Evolutionary conservation across 805 yeast species (phyloP).

Genomic region (Priceomyces haplophilus): DNA sequence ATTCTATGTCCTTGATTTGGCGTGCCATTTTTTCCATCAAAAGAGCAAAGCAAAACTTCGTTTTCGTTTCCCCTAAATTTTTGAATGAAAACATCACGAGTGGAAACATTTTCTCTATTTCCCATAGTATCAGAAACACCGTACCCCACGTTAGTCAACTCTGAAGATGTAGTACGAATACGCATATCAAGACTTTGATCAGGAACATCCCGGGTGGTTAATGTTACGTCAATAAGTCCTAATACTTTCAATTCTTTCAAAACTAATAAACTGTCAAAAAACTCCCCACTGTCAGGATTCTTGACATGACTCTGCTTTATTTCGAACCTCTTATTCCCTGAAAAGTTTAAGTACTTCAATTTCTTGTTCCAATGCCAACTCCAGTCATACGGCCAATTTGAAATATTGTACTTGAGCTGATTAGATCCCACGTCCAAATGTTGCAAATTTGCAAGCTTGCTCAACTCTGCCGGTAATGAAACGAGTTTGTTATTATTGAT

Average conservation of each 20-base stretch:
- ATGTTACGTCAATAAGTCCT: constrained; percentile 93
- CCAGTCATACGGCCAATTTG: constrained; percentile 96
- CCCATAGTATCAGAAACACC: constrained; percentile 93
- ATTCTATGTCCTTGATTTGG: constrained; percentile 48
- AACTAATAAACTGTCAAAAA: constrained; percentile 62
- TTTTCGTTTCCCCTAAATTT: constrained; percentile 82
- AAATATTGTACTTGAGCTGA: constrained; percentile 83
- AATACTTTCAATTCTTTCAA: constrained; percentile 67
- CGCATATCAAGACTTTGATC: constrained; percentile 82
- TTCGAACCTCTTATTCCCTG: constrained; percentile 90
- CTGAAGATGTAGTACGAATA: constrained; percentile 86
- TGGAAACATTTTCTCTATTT: constrained; percentile 56
- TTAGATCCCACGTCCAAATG: constrained; percentile 90
- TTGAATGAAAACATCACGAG: constrained; percentile 83
- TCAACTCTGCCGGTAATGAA: constrained; percentile 83
- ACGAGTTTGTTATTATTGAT: constrained; percentile 83
- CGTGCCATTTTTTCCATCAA: constrained; percentile 76
- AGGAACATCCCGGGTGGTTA: constrained; percentile 84
- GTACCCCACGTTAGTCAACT: constrained; percentile 68
- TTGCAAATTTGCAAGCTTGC: constrained; percentile 59
- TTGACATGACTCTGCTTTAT: constrained; percentile 63
- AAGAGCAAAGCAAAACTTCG: constrained; percentile 75
- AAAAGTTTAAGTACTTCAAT: constrained; percentile 77
- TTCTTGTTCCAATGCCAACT: constrained; percentile 87
- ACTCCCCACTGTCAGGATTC: constrained; percentile 56